Evolutionary conservation across 805 yeast species (phyloP), one percentile per base, ranked within the genome.

Genomic region (Jamesozyma lodderae): DNA sequence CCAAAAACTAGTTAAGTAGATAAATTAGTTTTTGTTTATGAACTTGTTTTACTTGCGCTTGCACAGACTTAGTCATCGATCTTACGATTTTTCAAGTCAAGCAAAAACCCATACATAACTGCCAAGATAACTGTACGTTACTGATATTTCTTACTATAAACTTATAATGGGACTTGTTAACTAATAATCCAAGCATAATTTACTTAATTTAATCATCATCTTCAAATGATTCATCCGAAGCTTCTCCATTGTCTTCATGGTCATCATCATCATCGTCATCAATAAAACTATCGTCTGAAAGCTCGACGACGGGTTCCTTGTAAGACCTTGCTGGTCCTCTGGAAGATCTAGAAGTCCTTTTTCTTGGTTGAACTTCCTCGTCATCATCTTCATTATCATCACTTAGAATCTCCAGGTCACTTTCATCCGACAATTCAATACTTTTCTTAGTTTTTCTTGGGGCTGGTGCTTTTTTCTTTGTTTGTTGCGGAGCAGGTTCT

Each of bases 231-330:
- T 18, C 51, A 19, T 51, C 56, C 5, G 51, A 46, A 11, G 31
- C 43, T n/a, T 25, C 43, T n/a, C n/a, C n/a, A n/a, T n/a, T n/a
- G 11, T 18, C 41, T 15, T n/a, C 46, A 10, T 38, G 42, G 3
- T 31, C 46, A 4, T 33, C 45, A 6, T 43, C 45, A 3, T 41
- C 51, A 26, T 48, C 55, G 17, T 48, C 55, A 16, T 52, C 58
- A 14, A 47, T 35, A 23, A 52, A 50, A 31, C 57, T 50, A 32
- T 54, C 55, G 26, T 56, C 61, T 1, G 61, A 53, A 11, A 52
- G 34, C 21, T 51, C 55, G 6, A 52, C 35, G 14, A 42, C 29
- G n/a, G n/a, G n/a, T 20, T 51, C 55, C 3, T 31, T 33, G 31
- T 55, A 49, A 1, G 49, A 35, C 17, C 40, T 43, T 18, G 40